These are phyloP conservation scores for Pseudogymnoascus sp. DNA, from an alignment of 2,329 filamentous ascomycete genomes.

Conservation along the genomic window DNA sequence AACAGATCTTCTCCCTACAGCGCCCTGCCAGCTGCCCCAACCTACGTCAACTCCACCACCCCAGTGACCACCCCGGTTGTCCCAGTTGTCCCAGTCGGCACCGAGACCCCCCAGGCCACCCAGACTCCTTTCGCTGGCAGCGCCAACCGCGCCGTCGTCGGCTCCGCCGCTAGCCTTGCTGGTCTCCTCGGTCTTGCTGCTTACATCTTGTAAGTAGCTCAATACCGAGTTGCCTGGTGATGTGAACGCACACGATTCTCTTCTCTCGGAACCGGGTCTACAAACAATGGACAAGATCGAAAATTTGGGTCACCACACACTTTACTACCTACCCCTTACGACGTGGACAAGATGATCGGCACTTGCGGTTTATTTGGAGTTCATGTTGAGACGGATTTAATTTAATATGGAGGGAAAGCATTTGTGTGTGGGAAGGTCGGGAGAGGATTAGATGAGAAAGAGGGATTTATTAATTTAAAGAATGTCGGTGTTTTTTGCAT, in stretches of 20 bases:
- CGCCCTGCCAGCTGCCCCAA: constrained; percentile 12
- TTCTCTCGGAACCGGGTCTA: neutral
- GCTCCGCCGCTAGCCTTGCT: constrained; percentile 51
- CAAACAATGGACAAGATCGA: neutral
- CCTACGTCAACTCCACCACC: constrained; percentile 18
- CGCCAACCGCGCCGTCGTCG: constrained; percentile 46
- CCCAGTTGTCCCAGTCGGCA: constrained; percentile 12
- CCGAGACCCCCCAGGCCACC: constrained; percentile 21
- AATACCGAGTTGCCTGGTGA: neutral
- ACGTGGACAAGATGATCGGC: neutral
- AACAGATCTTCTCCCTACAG: constrained; percentile 13
- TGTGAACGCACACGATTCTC: too few relatives aligned
- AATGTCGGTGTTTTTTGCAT: neutral
- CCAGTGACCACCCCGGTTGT: constrained; percentile 23
- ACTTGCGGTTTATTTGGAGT: neutral
- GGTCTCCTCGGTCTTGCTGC: constrained; percentile 52
- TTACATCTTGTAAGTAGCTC: constrained; percentile 28
- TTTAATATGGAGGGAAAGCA: neutral
- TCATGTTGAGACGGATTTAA: neutral
- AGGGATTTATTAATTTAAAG: neutral
- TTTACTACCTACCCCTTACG: neutral
- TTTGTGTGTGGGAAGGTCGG: neutral
- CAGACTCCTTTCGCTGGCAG: constrained; percentile 40
- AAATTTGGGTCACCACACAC: neutral
- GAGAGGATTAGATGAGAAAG: neutral